Evolutionary conservation across 768 basidiomycete genomes (phyloP).

Genomic region (Boletus subcaerulescens): DNA sequence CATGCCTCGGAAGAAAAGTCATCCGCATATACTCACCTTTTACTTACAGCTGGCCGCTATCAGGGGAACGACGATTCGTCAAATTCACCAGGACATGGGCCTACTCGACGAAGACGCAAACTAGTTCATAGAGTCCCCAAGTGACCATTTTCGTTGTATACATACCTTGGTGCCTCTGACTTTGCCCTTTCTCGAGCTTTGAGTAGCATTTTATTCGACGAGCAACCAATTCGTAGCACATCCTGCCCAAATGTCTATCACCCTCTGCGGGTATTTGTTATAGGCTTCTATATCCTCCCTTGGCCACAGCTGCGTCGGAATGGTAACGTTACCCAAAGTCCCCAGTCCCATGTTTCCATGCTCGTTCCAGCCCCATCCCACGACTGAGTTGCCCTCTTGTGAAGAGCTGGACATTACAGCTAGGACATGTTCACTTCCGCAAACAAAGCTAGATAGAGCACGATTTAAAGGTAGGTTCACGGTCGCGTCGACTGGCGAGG

Average conservation of each 20-base stretch:
- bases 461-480: slow-evolving; percentile 27
- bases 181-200: background rate
- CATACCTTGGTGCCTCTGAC: background rate
- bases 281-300: slow-evolving; percentile 9
- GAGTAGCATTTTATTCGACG: slow-evolving; percentile 19
- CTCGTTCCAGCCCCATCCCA: slow-evolving; percentile 98
- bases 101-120: slow-evolving; percentile 56
- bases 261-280: slow-evolving; percentile 9
- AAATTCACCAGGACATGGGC: slow-evolving; percentile 71
- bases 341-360: slow-evolving; percentile 89
- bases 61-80: slow-evolving; percentile 65
- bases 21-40: slow-evolving; percentile 12
- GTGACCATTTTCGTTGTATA: background rate
- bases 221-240: slow-evolving; percentile 35
- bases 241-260: slow-evolving; percentile 28
- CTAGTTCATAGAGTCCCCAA: slow-evolving; percentile 4
- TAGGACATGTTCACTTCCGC: slow-evolving; percentile 87
- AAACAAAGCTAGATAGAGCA: slow-evolving; percentile 43
- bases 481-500: background rate
- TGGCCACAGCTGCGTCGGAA: slow-evolving; percentile 58
- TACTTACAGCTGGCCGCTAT: slow-evolving; percentile 62
- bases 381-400: slow-evolving; percentile 42
- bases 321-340: slow-evolving; percentile 48
- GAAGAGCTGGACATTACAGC: slow-evolving; percentile 22
- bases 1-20: slow-evolving; percentile 9